phyloP scores from a whole-genome alignment of 2,329 filamentous ascomycete species.

The Septoria linicola region DNA sequence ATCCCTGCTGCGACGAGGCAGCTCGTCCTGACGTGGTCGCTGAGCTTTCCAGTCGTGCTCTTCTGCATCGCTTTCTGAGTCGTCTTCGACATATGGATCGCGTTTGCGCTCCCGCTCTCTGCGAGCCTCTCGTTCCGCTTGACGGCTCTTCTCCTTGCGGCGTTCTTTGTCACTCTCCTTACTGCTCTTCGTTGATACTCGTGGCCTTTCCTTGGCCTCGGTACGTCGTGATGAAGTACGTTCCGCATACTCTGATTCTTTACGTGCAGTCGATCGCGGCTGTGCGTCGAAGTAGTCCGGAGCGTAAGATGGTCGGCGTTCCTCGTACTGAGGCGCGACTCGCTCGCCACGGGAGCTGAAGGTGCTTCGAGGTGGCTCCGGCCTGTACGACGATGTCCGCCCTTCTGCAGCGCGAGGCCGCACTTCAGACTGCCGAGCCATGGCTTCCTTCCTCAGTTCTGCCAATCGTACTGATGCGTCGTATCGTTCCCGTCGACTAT shows the following conservation, averaged over 20 bases:
- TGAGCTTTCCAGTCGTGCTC: constrained; percentile 25
- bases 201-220: constrained; percentile 27
- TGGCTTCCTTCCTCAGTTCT: constrained; percentile 59
- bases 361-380: constrained; percentile 15
- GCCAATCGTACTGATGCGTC: constrained; percentile 71
- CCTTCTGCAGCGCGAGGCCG: constrained; percentile 21
- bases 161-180: constrained; percentile 40
- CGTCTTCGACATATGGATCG: constrained; percentile 34
- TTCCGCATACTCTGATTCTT: constrained; percentile 42
- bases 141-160: constrained; percentile 42
- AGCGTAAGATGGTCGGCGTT: constrained; percentile 33
- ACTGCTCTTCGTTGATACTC: constrained; percentile 10
- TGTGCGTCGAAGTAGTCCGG: constrained; percentile 39
- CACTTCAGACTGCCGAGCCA: constrained; percentile 40
- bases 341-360: constrained; percentile 20
- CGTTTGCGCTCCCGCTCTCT: constrained; percentile 42
- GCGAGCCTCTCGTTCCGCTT: constrained; percentile 42
- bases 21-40: constrained; percentile 29
- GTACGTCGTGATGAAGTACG: constrained; percentile 27
- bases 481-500: constrained; percentile 69
- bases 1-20: constrained; percentile 26
- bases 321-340: constrained; percentile 35
- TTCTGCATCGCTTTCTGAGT: constrained; percentile 34
- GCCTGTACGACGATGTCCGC: constrained; percentile 21
- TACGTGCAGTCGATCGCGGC: constrained; percentile 38